Conservation (phyloP, 2,329 filamentous ascomycete genomes). For the Aspergillus sp. region DNA sequence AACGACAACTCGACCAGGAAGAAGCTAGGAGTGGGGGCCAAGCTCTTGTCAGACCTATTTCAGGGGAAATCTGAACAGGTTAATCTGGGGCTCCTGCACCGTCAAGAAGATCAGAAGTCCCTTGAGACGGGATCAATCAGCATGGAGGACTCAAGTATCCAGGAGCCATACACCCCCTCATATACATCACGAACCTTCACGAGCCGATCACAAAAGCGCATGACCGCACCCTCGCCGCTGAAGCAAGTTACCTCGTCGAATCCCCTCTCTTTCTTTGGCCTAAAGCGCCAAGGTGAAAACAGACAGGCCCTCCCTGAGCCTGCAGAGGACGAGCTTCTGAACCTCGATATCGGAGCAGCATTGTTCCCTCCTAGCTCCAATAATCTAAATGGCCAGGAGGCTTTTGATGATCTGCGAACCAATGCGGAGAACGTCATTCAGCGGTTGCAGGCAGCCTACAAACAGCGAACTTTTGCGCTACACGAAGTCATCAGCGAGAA, state of each 20-base stretch:
- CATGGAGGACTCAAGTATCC: conserved; percentile 12
- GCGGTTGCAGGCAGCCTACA: conserved; percentile 58
- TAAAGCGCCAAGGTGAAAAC: conserved; percentile 33
- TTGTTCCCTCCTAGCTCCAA: conserved; percentile 55
- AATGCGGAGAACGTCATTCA: conserved; percentile 57
- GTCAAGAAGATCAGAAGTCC: conserved; percentile 11
- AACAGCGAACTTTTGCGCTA: conserved; percentile 50
- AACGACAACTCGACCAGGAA: conserved; percentile 29
- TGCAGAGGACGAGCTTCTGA: conserved; percentile 55
- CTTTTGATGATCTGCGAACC: conserved; percentile 57
- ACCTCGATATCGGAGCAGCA: conserved; percentile 54
- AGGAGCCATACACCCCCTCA: conserved; percentile 17
- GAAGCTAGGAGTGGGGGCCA: conserved; percentile 34
- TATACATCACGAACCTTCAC: conserved; percentile 13
- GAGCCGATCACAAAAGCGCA: conserved; percentile 28
- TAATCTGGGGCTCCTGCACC: conserved; percentile 40
- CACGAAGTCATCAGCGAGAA: conserved; percentile 55
- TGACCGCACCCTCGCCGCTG: conserved; percentile 31
- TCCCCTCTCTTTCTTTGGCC: conserved; percentile 46
- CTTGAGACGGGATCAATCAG: conserved; percentile 14
- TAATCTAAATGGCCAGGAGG: conserved; percentile 51
- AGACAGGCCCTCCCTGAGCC: conserved; percentile 33
- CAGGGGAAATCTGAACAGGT: conserved; percentile 53
- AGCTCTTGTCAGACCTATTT: conserved; percentile 52
- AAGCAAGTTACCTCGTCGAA: conserved; percentile 36